phyloP scores from a whole-genome alignment of 2,329 filamentous ascomycete species.

The Nemania serpens region DNA sequence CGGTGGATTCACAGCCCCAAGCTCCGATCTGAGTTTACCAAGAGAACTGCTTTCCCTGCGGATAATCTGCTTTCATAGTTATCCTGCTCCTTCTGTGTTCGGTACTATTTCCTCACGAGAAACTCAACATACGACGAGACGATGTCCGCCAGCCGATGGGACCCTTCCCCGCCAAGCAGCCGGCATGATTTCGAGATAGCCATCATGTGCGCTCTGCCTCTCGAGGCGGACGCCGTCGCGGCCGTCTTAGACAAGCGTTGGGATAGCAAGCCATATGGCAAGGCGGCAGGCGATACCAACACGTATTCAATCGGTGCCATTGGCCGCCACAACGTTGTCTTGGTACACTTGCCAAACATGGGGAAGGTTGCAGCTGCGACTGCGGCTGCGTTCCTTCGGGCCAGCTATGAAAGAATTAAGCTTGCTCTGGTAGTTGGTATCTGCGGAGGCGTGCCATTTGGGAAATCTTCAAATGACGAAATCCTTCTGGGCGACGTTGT shows the following conservation, averaged over 20 bases:
- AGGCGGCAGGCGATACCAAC: not conserved
- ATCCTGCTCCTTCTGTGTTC: not conserved
- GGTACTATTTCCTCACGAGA: not conserved
- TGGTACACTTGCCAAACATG: conserved; percentile 1
- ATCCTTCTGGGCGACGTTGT: conserved; percentile 9
- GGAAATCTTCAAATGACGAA: not conserved
- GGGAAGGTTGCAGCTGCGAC: conserved; percentile 3
- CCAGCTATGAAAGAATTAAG: not conserved
- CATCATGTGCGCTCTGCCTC: conserved; percentile 7
- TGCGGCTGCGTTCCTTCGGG: not conserved
- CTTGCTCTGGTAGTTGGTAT: conserved; percentile 9
- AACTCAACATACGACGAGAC: not conserved
- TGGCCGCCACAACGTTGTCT: conserved; percentile 8
- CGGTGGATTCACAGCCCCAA: not conserved
- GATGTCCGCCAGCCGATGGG: not conserved
- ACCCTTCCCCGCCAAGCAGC: not conserved
- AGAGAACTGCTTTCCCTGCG: not conserved
- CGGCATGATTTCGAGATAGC: conserved; percentile 4
- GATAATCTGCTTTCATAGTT: not conserved
- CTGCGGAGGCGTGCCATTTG: not conserved
- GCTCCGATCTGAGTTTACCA: not conserved
- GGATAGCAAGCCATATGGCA: not conserved
- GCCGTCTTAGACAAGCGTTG: not conserved
- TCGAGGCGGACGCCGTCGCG: not conserved
- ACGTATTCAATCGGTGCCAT: conserved; percentile 1